Base-by-base conservation (phyloP, 2,329 filamentous ascomycete species). In the Diaporthe velutina region DNA sequence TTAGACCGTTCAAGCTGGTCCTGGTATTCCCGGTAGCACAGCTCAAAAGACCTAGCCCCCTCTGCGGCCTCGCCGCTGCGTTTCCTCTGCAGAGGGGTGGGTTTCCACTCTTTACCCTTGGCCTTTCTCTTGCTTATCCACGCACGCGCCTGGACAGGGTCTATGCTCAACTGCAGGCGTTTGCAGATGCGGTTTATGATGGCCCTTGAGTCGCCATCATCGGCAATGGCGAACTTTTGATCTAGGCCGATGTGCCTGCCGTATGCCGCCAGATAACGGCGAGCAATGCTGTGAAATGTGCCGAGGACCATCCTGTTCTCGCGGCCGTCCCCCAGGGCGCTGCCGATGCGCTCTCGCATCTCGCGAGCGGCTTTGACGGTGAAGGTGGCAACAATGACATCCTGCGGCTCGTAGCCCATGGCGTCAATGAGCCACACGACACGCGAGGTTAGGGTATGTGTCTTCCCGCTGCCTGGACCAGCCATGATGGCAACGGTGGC, bases 371-470 rank as follows among this genome's bases (percentile, higher is more conserved):
- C 96, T 83, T 98, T 98, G 82, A 98, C 95, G 2, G 97, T 99
- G 81, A 99, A 99, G 0, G 96, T 98, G 76, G 96, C 97, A 75
- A 98, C 96, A 75, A 99, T 92, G 79, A 98, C 92, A 85, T 98
- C 95, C 85, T 94, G 92, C 80, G 96, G 96, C 73, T 91, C 90
- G 79, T 95, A 90, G 55, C 92, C 91, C 78, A 91, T 86, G 79
- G 93, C 88, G 68, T 93, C 90, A 71, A 98, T 90, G 40, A 98
- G 91, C 88, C 96, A 97, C 79, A 96, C 96, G 74, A 98, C 95
- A 76, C 97, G 93, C 58, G 96, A 95, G 0, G 96, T 98, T 71
- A 99, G 88, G 0, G 97, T 98, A 83, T 98, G 97, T 19, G 96
- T 99, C 84, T 99, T 98, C 28, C 97, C 96, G 76, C 91, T 93